Conservation (phyloP, 192 early-diverging fungal genomes). For the Phycomyces nitens region DNA sequence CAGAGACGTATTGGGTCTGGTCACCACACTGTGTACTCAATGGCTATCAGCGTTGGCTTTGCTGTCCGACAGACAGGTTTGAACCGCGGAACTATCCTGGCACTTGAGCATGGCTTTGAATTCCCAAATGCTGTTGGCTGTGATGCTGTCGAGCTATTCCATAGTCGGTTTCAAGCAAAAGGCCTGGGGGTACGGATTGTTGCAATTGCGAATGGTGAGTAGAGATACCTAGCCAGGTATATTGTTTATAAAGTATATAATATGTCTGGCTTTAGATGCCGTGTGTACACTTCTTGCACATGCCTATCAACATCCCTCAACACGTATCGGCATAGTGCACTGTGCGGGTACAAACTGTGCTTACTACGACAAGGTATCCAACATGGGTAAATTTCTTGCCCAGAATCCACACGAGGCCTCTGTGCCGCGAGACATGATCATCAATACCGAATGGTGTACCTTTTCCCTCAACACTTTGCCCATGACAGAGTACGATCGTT, state of each 20-base stretch:
- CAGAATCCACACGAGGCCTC: conserved; percentile 17
- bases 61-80: conserved; percentile 57
- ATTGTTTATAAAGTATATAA: too few species aligned
- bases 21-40: conserved; percentile 8
- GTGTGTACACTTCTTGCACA: conserved; percentile 87
- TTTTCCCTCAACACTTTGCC: conserved; percentile 75
- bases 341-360: conserved; percentile 90
- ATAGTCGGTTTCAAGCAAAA: conserved; percentile 65
- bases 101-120: conserved; percentile 83
- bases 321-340: conserved; percentile 82
- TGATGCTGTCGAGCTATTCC: conserved; percentile 79
- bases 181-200: conserved; percentile 69
- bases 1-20: conserved; percentile 37
- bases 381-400: conserved; percentile 45
- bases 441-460: conserved; percentile 95
- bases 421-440: conserved; percentile 64
- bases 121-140: conserved; percentile 69
- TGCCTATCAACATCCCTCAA: conserved; percentile 70
- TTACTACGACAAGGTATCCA: conserved; percentile 60
- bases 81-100: conserved; percentile 53
- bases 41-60: conserved; percentile 64
- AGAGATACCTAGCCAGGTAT: too few species aligned
- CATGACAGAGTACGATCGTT: conserved; percentile 74
- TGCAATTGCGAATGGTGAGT: conserved; percentile 79
- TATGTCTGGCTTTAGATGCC: too few species aligned